Evolutionary conservation across 192 early-diverging fungal genomes (phyloP), one percentile per base, ranked within the genome.

Genomic region (Rhizophagus clarus): DNA sequence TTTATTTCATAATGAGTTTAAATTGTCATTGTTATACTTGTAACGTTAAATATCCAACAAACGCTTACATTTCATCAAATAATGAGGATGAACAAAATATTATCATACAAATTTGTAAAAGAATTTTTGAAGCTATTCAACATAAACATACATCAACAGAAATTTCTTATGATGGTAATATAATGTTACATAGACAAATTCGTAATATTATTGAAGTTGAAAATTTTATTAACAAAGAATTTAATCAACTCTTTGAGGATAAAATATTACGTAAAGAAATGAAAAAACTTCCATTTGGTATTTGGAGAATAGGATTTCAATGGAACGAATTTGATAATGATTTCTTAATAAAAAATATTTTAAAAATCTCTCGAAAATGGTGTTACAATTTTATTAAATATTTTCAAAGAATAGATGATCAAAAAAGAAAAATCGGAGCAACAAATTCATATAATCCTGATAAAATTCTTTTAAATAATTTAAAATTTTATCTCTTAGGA

Each of bases 41-140:
- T 56, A 56, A 56, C 1, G 1, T 56, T 56, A 22, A 17, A 56
- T 22, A 22, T 17, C 15, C 17, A 20, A 6, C 51, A 56, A 20
- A 56, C 0, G 17, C 51, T 22, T 40, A 7, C 6, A 22, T 56
- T 22, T 20, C 51, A 56, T 56, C 17, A 56, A 51, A 66, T 12
- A 66, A 66, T 66, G 29, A 66, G 63, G 63, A 66, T 28, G 26
- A 66, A 66, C 63, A 66, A 66, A 66, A 66, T 66, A 15, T 66
- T 6, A 66, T 66, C 15, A 5, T 66, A 15, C 63, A 66, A 66
- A 29, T 66, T 28, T 66, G 63, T 26, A 66, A 66, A 29, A 66
- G 29, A 28, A 66, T 66, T 66, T 32, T 66, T 29, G 24, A 14
- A 14, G 29, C 26, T 66, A 66, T 66, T 66, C 63, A 66, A 29